Conservation (phyloP, 768 basidiomycete species). For the Gloeopeniophorella convolvens region DNA sequence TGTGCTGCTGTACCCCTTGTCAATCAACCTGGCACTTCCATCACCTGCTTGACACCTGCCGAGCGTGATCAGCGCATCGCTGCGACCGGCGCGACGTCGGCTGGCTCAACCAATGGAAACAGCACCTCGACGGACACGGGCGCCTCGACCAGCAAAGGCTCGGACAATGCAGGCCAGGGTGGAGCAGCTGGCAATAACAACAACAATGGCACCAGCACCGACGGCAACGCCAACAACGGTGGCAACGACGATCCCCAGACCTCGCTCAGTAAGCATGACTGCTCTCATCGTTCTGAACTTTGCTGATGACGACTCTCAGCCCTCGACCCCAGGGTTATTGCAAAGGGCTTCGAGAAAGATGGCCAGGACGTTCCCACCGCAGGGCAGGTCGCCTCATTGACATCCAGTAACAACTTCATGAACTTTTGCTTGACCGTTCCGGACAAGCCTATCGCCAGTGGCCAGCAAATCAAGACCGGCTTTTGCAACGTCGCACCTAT, state of each 20-base stretch:
- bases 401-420: constrained; percentile 70
- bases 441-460: constrained; percentile 51
- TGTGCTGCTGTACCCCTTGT: constrained; percentile 44
- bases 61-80: constrained; percentile 44
- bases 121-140: not conserved
- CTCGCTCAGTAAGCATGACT: not conserved
- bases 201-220: not conserved
- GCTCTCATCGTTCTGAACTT: too few relatives aligned
- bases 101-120: not conserved
- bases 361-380: constrained; percentile 35
- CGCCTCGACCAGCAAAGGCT: too few relatives aligned
- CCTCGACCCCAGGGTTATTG: constrained; percentile 45
- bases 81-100: constrained; percentile 27
- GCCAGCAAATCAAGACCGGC: constrained; percentile 42
- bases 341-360: constrained; percentile 46
- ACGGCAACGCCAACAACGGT: not conserved
- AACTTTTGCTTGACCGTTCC: constrained; percentile 51
- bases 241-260: constrained; percentile 2
- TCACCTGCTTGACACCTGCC: constrained; percentile 45
- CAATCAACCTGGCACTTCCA: constrained; percentile 41
- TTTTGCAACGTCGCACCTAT: constrained; percentile 59
- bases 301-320: too few relatives aligned
- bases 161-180: not conserved
- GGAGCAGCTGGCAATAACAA: not conserved
- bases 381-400: constrained; percentile 51